These are phyloP conservation scores for Calonectria fujianensis DNA, from an alignment of 2,329 filamentous ascomycete genomes.

Conservation along the genomic window DNA sequence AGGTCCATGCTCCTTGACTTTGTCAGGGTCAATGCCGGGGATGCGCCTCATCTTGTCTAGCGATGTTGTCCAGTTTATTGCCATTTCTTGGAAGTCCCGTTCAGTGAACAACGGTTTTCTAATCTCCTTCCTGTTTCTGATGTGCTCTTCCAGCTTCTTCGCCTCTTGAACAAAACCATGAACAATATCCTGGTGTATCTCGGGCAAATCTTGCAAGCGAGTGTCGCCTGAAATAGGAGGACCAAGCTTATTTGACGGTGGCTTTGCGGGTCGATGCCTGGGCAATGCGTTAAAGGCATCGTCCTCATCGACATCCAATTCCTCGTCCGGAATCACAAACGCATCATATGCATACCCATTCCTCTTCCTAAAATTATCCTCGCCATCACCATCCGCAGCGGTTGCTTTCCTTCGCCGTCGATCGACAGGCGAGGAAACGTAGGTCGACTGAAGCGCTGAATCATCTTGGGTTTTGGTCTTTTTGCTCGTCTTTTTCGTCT, in stretches of 20 bases:
- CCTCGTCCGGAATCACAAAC: conserved; percentile 68
- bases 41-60: conserved; percentile 78
- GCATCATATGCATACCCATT: conserved; percentile 70
- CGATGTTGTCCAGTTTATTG: conserved; percentile 78
- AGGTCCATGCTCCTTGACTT: conserved; percentile 77
- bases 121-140: conserved; percentile 76
- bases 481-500: conserved; percentile 60
- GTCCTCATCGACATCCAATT: conserved; percentile 56
- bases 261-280: conserved; percentile 61
- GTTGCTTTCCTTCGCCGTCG: conserved; percentile 56
- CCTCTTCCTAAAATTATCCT: conserved; percentile 64
- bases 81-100: conserved; percentile 82
- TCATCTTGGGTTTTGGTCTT: conserved; percentile 60
- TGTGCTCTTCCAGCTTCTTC: conserved; percentile 74
- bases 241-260: conserved; percentile 62
- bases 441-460: conserved; percentile 66
- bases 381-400: conserved; percentile 56
- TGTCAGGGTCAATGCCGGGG: conserved; percentile 76
- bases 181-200: conserved; percentile 79
- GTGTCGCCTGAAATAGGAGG: conserved; percentile 76
- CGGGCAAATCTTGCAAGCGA: conserved; percentile 72
- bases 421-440: conserved; percentile 73
- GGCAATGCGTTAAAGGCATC: conserved; percentile 69
- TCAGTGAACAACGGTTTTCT: conserved; percentile 80
- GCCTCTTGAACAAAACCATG: conserved; percentile 79